Conservation (phyloP, 306 rosid genomes). For the Senna siamea region DNA sequence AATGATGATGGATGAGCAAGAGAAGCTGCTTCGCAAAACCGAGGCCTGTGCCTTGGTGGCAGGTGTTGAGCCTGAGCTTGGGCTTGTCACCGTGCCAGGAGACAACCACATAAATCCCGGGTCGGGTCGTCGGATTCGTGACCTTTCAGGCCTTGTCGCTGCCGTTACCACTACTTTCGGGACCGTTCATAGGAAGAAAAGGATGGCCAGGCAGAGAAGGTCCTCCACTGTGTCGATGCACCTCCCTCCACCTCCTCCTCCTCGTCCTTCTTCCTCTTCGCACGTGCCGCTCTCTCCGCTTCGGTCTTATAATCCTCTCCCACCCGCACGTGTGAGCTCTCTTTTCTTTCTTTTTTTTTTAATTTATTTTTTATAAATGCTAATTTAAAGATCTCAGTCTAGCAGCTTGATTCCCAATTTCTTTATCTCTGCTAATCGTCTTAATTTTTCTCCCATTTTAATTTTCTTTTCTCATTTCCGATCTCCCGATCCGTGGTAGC, state of each 20-base stretch:
- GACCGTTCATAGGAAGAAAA: slow-evolving; percentile 64
- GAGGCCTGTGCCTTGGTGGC: slow-evolving; percentile 67
- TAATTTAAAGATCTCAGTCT: background rate
- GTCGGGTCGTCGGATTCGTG: slow-evolving; percentile 53
- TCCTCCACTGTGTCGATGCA: slow-evolving; percentile 34
- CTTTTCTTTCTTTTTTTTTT: background rate
- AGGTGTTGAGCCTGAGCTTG: slow-evolving; percentile 58
- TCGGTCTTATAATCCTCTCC: slow-evolving; percentile 11
- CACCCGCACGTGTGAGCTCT: slow-evolving; percentile 68
- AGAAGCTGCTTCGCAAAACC: slow-evolving; percentile 50
- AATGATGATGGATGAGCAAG: slow-evolving; percentile 64
- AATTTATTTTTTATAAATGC: background rate
- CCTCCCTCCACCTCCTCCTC: slow-evolving; percentile 33
- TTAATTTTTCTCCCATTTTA: slow-evolving; percentile 14
- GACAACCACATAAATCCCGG: slow-evolving; percentile 40
- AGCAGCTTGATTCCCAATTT: background rate
- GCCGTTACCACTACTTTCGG: slow-evolving; percentile 49
- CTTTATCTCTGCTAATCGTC: background rate
- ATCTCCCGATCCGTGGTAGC: slow-evolving; percentile 10
- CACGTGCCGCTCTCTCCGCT: slow-evolving; percentile 51
- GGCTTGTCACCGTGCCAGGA: slow-evolving; percentile 45
- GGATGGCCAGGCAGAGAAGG: slow-evolving; percentile 76
- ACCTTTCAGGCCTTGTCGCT: slow-evolving; percentile 44
- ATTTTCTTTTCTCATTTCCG: background rate
- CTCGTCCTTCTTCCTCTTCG: slow-evolving; percentile 44